Evolutionary conservation across 2,329 filamentous ascomycete genomes (phyloP), one percentile per base, ranked within the genome.

Genomic region (Anthostomella pinea): DNA sequence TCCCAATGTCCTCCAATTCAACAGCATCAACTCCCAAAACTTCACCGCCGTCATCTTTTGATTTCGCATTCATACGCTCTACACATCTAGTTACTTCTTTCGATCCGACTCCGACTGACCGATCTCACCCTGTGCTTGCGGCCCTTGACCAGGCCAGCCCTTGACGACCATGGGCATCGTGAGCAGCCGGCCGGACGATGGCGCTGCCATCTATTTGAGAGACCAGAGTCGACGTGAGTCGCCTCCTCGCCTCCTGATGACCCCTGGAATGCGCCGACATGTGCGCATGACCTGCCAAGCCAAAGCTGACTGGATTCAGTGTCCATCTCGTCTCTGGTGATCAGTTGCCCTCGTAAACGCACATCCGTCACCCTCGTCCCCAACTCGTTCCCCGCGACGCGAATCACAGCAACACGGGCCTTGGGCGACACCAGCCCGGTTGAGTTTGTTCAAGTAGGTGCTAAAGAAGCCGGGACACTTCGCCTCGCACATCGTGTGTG

Each of bases 361-460:
- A 82, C 78, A 38, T 74, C 95, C 37, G 69, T 95, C 54, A 83
- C 81, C 58, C 73, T 96, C 54, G 68, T 79, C 46, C 91, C 93
- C 44, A 96, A 96, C 72, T 75, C 83, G 51, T 97, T 86, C 58
- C 93, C 93, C 48, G 87, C 90, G 25, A 84, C 81, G 38, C 81
- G 83, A 70, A 79, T 93, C 59, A 75, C 72, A 50, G 87, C 82
- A 30, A 83, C 77, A 57, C 81, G 86, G 56, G 80, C 89, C 25
- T 46, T 72, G 16, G 82, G 83, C 53, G 91, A 98, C 59, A 79
- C 79, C 45, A 72, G 73, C 37, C 82, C 87, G 6, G 73, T 96
- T 49, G 91, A 97, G 68, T 98, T 88, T 67, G 79, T 98, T 27
- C 91, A 95, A 81, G 90, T 95, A 71, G 46, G 69, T 64, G 30